Evolutionary conservation across 1,284 basidiomycete species (phyloP), one percentile per base, ranked within the genome.

Genomic region (Xerocomus minutiporus): DNA sequence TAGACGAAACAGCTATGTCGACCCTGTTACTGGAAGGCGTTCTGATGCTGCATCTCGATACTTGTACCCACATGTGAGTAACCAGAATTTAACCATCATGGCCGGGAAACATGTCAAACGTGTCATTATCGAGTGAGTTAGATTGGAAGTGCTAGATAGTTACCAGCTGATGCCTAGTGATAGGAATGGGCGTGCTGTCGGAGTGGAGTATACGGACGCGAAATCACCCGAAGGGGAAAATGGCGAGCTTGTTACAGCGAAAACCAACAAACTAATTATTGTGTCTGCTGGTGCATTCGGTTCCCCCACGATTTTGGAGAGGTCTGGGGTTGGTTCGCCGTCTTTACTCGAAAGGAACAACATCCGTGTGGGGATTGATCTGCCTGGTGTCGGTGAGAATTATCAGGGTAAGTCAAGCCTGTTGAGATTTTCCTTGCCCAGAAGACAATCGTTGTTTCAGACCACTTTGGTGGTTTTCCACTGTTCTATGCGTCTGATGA

Each of bases 21-120:
- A 81, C 53, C 63, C 58, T 0, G 58, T 69, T 26, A 81, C 75
- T 0, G 84, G 84, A 28, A 75, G 60, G 44, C 79, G 84, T 8
- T 84, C 77, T 0, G 83, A 86, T 59, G 62, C 77, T 3, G 75
- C 84, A 2, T 81, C 84, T 57, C 54, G 75, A 57, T 83, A 79
- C 55, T 66, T 86, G 13, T 20, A 20, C 20, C 20, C 20, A 20
- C 20, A 20, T 20, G 20, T 20, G 20, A 20, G 20, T 20, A 20
- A 74, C 50, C 66, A 69, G 25, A 80, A 79, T 46, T 53, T 82
- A 8, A 61, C 63, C 5, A 69, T 82, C n/a, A 29, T 72, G 4
- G 64, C 63, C 9, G 68, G 70, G 8, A 73, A 71, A 45, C 69
- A 73, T 2, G 78, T 80, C 12, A 71, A 73, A 13, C 72, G 74